Conservation (phyloP, 805 yeast species). For the Spathaspora passalidarum region DNA sequence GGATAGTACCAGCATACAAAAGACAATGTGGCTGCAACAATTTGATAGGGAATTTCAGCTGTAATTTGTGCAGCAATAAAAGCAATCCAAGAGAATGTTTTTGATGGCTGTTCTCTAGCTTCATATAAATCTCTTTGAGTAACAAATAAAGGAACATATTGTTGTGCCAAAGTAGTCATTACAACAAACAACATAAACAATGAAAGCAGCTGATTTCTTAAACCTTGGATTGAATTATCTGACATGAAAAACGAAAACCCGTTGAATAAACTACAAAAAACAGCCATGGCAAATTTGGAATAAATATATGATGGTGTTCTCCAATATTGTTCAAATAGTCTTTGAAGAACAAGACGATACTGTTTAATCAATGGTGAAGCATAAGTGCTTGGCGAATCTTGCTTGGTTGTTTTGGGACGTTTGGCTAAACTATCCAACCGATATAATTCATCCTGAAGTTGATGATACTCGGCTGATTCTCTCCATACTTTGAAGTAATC, state of each 20-base stretch:
- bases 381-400: conserved; percentile 12
- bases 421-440: conserved; percentile 18
- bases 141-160: conserved; percentile 54
- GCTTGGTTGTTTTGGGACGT: conserved; percentile 14
- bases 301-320: conserved; percentile 36
- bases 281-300: conserved; percentile 45
- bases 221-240: conserved; percentile 26
- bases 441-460: conserved; percentile 49
- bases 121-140: conserved; percentile 65
- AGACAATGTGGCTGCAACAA: conserved; percentile 61
- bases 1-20: conserved; percentile 56
- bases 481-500: conserved; percentile 24
- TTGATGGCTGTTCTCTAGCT: conserved; percentile 71
- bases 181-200: conserved; percentile 64
- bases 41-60: conserved; percentile 66
- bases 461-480: conserved; percentile 47
- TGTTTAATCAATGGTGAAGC: conserved; percentile 20
- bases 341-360: conserved; percentile 18
- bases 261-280: conserved; percentile 53
- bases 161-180: conserved; percentile 57
- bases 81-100: conserved; percentile 64
- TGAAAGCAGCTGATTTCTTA: conserved; percentile 70
- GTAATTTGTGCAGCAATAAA: conserved; percentile 60
- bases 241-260: conserved; percentile 69
- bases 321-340: conserved; percentile 41